These are phyloP conservation scores for Heritiera littoralis DNA, from an alignment of 345 rosid species.

Conservation along the genomic window DNA sequence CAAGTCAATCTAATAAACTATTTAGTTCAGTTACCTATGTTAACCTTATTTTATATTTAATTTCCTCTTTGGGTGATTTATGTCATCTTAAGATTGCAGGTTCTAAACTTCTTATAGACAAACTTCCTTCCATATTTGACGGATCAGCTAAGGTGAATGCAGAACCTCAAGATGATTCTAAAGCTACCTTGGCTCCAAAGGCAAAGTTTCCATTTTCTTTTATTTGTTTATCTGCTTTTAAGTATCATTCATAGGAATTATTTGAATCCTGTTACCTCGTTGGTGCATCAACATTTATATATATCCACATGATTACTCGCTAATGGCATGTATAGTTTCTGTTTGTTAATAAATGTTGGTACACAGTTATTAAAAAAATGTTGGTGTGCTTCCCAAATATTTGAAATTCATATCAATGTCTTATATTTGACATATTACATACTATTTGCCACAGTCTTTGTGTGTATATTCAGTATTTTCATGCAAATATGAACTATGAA, in stretches of 20 bases:
- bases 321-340: not conserved
- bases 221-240: not conserved
- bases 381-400: not conserved
- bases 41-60: not conserved
- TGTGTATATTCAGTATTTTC: not conserved
- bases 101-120: conserved; percentile 70
- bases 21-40: not conserved
- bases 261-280: not conserved
- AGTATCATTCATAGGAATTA: not conserved
- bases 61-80: not conserved
- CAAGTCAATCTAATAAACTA: not conserved
- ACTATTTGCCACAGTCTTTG: not conserved
- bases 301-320: not conserved
- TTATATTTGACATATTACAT: not conserved
- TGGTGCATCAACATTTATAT: not conserved
- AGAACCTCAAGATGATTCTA: conserved; percentile 80
- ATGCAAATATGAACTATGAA: not conserved
- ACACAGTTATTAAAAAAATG: not conserved
- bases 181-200: conserved; percentile 91
- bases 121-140: conserved; percentile 75
- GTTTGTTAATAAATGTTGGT: not conserved
- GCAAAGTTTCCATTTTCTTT: conserved; percentile 32
- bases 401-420: not conserved
- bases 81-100: conserved; percentile 44
- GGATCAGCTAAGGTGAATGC: conserved; percentile 77